phyloP scores from a whole-genome alignment of 2,329 filamentous ascomycete genomes.

The Chaetomium strumarium region DNA sequence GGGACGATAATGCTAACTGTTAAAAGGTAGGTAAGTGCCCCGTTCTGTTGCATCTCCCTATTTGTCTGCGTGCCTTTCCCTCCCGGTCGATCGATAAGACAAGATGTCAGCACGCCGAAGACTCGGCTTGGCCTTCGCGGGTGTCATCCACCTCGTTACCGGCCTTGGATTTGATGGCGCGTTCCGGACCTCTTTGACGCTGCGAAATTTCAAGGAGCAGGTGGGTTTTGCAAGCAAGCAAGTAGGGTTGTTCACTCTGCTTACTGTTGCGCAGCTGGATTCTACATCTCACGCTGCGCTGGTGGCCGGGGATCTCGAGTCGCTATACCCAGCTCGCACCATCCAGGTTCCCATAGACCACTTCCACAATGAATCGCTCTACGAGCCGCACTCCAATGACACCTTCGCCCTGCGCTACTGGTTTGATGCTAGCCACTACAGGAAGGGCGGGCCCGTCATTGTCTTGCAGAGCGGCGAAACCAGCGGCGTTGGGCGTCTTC shows the following conservation, averaged over 20 bases:
- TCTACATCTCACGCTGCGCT: constrained; percentile 1
- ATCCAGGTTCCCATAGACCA: constrained; percentile 62
- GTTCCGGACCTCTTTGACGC: constrained; percentile 18
- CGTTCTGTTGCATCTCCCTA: not conserved
- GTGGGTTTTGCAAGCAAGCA: not conserved
- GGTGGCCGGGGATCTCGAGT: constrained; percentile 8
- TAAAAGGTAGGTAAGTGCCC: not conserved
- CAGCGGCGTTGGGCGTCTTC: constrained; percentile 54
- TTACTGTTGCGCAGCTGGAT: constrained; percentile 4
- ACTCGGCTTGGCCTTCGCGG: constrained; percentile 2
- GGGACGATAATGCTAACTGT: not conserved
- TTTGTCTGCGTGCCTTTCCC: not conserved
- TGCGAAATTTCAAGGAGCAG: constrained; percentile 19
- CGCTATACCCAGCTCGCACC: constrained; percentile 35
- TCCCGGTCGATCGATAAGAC: not conserved
- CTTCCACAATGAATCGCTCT: constrained; percentile 72
- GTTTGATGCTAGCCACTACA: constrained; percentile 74
- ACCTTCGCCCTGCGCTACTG: constrained; percentile 72
- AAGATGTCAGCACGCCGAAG: constrained; percentile 3
- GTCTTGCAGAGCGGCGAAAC: constrained; percentile 70
- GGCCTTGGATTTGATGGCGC: not conserved
- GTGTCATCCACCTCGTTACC: constrained; percentile 9
- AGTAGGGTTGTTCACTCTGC: too few species aligned
- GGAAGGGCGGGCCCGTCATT: constrained; percentile 73
- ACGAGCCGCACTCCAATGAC: constrained; percentile 67